Conservation (phyloP, 2,329 filamentous ascomycete species). For the Thelonectria discophora region DNA sequence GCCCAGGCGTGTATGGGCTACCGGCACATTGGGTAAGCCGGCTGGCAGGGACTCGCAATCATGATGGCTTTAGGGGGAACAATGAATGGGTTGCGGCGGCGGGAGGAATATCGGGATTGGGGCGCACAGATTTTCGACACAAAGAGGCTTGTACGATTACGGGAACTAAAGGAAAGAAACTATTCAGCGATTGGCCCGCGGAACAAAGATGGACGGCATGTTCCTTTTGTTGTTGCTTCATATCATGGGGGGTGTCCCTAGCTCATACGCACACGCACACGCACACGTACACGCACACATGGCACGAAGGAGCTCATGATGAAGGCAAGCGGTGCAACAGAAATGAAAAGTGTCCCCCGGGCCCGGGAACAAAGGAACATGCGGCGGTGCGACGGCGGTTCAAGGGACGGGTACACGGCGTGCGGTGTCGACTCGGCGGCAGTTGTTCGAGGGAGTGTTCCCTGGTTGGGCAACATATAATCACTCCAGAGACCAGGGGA, state of each 20-base stretch:
- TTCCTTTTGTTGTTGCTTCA: conserved; percentile 1
- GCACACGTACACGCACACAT: background rate
- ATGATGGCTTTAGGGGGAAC: background rate
- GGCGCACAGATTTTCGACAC: background rate
- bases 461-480: background rate
- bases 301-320: conserved; percentile 14
- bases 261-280: background rate
- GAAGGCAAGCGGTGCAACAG: background rate
- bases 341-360: background rate
- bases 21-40: conserved; percentile 4
- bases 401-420: conserved; percentile 6
- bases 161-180: conserved; percentile 9
- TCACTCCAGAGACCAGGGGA: background rate
- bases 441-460: conserved; percentile 1
- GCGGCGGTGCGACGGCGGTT: background rate
- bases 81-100: background rate
- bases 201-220: conserved; percentile 1
- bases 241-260: background rate
- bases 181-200: conserved; percentile 20
- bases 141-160: conserved; percentile 11
- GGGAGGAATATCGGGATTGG: background rate
- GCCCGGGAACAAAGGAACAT: conserved; percentile 5
- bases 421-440: background rate
- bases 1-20: conserved; percentile 9
- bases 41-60: conserved; percentile 1